Evolutionary conservation across 2,329 filamentous ascomycete genomes (phyloP).

Genomic region (Penicillium thymicola): DNA sequence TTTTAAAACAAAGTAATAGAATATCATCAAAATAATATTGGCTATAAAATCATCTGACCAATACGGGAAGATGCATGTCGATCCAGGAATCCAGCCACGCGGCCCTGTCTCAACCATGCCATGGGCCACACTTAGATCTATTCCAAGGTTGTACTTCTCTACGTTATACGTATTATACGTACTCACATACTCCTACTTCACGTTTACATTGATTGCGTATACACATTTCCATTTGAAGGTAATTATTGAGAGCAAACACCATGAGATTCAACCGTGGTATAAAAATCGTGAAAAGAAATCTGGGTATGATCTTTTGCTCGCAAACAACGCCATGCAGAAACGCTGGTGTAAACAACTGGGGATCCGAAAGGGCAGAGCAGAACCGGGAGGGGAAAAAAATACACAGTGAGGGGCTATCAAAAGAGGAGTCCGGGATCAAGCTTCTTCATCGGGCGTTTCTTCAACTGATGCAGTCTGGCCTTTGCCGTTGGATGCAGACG

Average conservation of each 20-base stretch:
- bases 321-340: constrained; percentile 26
- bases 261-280: constrained; percentile 8
- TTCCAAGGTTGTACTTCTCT: neutral
- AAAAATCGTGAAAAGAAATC: constrained; percentile 14
- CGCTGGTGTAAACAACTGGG: constrained; percentile 14
- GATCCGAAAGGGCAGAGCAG: neutral
- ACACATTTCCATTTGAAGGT: neutral
- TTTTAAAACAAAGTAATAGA: neutral
- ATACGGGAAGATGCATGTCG: neutral
- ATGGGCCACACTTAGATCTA: too few species aligned
- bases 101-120: neutral
- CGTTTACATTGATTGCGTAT: neutral
- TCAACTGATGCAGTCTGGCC: constrained; percentile 35
- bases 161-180: neutral
- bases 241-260: neutral
- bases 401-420: neutral
- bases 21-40: neutral
- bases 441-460: constrained; percentile 33
- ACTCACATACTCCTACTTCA: too few species aligned
- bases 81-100: neutral
- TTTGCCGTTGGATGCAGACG: constrained; percentile 35
- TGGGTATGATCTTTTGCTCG: constrained; percentile 28
- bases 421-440: constrained; percentile 4
- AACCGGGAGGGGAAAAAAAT: neutral
- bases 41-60: neutral